Base-by-base conservation (phyloP, 805 yeast genomes). In the Candida methanosorbosa region DNA sequence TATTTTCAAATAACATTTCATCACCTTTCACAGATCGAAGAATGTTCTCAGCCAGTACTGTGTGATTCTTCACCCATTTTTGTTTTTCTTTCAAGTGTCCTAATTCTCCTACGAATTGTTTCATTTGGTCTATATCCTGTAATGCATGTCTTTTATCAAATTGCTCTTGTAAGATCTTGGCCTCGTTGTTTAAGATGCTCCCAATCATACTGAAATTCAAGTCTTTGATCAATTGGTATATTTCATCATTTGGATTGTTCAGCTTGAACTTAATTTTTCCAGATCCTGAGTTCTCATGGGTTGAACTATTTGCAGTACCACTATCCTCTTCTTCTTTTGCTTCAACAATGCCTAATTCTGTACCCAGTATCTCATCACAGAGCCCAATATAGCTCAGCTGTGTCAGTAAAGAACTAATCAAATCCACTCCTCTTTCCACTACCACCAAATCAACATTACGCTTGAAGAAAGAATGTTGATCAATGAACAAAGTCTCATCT, bases 361-460 rank as follows among this genome's bases (percentile, higher is more conserved):
- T 59, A 4, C 71, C 75, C 43, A 75, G 66, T 11, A 75, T 52
- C 45, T 88, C 96, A 52, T 83, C 88, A 16, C 87, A 62, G 13
- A 92, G 62, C 0, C 97, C 98, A 14, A 72, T 64, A 52, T 88
- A 90, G 2, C 86, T 82, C 45, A 88, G 58, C 47, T 88, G 97
- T 18, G 78, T 74, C 36, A 86, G 58, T 9, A 85, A 48, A 1
- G 86, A 79, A 2, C 94, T 75, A 4, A 82, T 54, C 29, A 73
- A 68, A 57, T 90, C 98, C 20, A 79, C 54, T 35, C 78, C 73
- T 32, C 98, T 63, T 50, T 90, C 97, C 16, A 90, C 49, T 1
- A 88, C 78, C 5, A 90, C 66, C 20, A 88, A 57, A 49, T 90
- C 94, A 34, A 77, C 70, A 38, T 78, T 78, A 30, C 54, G 49